Conservation (phyloP, 768 basidiomycete genomes). For the Butyriboletus loyo region DNA sequence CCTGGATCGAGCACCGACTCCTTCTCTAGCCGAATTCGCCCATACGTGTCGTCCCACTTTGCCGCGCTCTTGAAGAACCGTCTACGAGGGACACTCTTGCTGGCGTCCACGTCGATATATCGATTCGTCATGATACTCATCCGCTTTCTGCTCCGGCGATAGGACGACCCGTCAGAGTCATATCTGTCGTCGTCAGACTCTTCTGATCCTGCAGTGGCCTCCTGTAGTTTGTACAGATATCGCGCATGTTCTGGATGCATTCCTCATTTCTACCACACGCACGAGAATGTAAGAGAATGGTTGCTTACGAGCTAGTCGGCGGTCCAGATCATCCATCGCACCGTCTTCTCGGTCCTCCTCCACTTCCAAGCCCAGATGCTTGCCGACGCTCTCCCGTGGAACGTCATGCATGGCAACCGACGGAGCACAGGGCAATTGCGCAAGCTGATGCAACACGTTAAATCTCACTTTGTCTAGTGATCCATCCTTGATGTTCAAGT, state of each 20-base stretch:
- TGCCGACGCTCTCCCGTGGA: slow-evolving; percentile 63
- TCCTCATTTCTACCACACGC: not conserved
- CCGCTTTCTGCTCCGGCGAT: slow-evolving; percentile 44
- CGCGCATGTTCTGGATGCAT: slow-evolving; percentile 54
- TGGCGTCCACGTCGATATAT: slow-evolving; percentile 46
- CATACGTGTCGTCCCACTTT: slow-evolving; percentile 34
- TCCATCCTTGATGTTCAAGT: slow-evolving; percentile 78
- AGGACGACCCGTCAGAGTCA: slow-evolving; percentile 50
- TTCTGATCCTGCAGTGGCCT: slow-evolving; percentile 43
- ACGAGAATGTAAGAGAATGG: not conserved
- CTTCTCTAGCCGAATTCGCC: slow-evolving; percentile 23
- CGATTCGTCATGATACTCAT: slow-evolving; percentile 70
- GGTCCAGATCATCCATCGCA: slow-evolving; percentile 60
- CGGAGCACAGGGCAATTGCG: slow-evolving; percentile 68
- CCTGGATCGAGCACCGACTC: slow-evolving; percentile 21
- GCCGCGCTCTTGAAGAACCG: slow-evolving; percentile 57
- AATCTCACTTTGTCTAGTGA: slow-evolving; percentile 80
- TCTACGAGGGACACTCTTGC: slow-evolving; percentile 36
- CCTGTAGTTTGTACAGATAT: slow-evolving; percentile 61
- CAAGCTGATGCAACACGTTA: slow-evolving; percentile 52
- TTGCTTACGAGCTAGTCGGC: slow-evolving; percentile 67
- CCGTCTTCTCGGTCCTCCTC: slow-evolving; percentile 40
- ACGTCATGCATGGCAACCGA: slow-evolving; percentile 85
- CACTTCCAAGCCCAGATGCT: slow-evolving; percentile 56
- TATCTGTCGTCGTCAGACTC: slow-evolving; percentile 47